A percentile compares a stretch with the other conserved stretches of the same genome.
phyloP scores from a whole-genome alignment of 495 filamentous ascomycete genomes.

The Neurospora terricola region DNA sequence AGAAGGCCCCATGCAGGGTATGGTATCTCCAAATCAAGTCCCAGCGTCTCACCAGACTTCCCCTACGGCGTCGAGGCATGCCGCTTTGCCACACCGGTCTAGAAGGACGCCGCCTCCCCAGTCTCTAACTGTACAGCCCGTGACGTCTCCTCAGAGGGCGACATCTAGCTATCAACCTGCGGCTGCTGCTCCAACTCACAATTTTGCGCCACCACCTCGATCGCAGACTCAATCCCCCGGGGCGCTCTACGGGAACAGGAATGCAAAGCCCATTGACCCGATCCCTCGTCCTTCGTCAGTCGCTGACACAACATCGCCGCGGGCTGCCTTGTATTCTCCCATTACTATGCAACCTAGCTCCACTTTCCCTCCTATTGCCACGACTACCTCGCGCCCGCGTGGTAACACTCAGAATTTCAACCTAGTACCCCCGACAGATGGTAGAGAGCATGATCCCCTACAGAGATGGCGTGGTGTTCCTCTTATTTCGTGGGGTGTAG shows the following conservation, averaged over 20 bases:
- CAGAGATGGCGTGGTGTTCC: constrained; percentile 85
- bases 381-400: constrained; percentile 17
- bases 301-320: constrained; percentile 44
- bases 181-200: constrained; percentile 19
- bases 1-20: constrained; percentile 20
- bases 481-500: constrained; percentile 79
- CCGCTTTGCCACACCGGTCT: constrained; percentile 15
- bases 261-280: constrained; percentile 38
- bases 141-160: constrained; percentile 42
- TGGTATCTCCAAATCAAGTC: constrained; percentile 9
- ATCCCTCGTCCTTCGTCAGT: constrained; percentile 61
- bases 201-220: constrained; percentile 51
- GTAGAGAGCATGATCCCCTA: constrained; percentile 66
- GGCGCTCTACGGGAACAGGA: constrained; percentile 40
- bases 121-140: constrained; percentile 19
- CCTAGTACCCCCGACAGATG: constrained; percentile 58
- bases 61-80: constrained; percentile 22
- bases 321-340: constrained; percentile 16
- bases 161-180: constrained; percentile 35
- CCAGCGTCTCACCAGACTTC: constrained; percentile 12
- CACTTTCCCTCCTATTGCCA: constrained; percentile 1
- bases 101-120: constrained; percentile 37
- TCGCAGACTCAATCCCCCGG: constrained; percentile 85
- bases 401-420: constrained; percentile 33
- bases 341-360: constrained; percentile 5